phyloP scores from a whole-genome alignment of 2,329 filamentous ascomycete species.

The Myotisia sp. region DNA sequence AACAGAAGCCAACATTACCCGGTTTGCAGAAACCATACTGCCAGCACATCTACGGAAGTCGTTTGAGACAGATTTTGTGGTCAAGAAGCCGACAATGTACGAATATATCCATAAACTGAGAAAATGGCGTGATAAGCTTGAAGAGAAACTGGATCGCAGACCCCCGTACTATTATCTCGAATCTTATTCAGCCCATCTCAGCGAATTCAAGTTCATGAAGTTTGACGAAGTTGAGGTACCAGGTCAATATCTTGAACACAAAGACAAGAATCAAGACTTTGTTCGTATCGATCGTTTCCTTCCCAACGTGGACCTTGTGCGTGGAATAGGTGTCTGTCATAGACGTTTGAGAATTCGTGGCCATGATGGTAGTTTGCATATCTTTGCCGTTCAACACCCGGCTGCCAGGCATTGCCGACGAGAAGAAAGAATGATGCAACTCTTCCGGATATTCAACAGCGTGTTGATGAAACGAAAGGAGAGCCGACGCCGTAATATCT shows the following conservation, averaged over 20 bases:
- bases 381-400: slow-evolving; percentile 92
- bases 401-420: slow-evolving; percentile 81
- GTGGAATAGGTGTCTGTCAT: slow-evolving; percentile 81
- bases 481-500: slow-evolving; percentile 78
- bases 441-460: slow-evolving; percentile 96
- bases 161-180: slow-evolving; percentile 62
- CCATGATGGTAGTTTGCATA: slow-evolving; percentile 92
- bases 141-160: slow-evolving; percentile 87
- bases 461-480: slow-evolving; percentile 87
- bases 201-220: slow-evolving; percentile 93
- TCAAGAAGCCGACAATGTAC: slow-evolving; percentile 89
- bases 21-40: slow-evolving; percentile 91
- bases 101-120: slow-evolving; percentile 97
- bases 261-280: slow-evolving; percentile 98
- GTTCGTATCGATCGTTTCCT: slow-evolving; percentile 94
- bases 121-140: slow-evolving; percentile 92
- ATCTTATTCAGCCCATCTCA: slow-evolving; percentile 74
- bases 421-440: slow-evolving; percentile 86
- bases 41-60: slow-evolving; percentile 89
- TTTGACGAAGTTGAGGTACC: slow-evolving; percentile 98
- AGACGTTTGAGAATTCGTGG: slow-evolving; percentile 89
- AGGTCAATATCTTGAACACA: slow-evolving; percentile 90
- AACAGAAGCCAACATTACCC: slow-evolving; percentile 90
- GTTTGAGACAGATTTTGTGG: slow-evolving; percentile 95
- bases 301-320: slow-evolving; percentile 83